Percentiles rank a stretch among this genome's conserved stretches.
phyloP scores from a whole-genome alignment of 2,329 filamentous ascomycete genomes.

The Epichloe sibirici region DNA sequence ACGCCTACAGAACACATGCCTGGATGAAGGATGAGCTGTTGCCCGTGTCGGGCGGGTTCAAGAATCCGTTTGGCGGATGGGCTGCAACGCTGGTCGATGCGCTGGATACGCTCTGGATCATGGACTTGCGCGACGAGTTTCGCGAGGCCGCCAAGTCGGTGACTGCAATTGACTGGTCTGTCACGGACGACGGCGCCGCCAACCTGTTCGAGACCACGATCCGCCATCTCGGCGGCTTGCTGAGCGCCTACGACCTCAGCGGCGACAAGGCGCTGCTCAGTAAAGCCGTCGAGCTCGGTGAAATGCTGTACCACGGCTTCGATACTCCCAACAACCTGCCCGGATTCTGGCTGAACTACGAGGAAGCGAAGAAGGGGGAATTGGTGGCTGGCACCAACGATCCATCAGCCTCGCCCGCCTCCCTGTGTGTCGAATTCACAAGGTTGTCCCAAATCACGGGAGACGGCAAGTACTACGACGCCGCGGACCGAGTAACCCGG shows the following conservation, averaged over 20 bases:
- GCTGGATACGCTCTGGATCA: constrained; percentile 51
- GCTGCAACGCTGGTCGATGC: constrained; percentile 48
- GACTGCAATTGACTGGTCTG: constrained; percentile 38
- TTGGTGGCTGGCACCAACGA: constrained; percentile 38
- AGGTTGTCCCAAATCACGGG: constrained; percentile 61
- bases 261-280: constrained; percentile 30
- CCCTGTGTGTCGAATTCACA: constrained; percentile 63
- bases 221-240: constrained; percentile 36
- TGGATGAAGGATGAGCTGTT: constrained; percentile 42
- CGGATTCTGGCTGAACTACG: constrained; percentile 33
- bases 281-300: constrained; percentile 39
- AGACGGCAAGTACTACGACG: constrained; percentile 64
- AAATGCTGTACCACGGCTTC: constrained; percentile 42
- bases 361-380: constrained; percentile 28
- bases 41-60: constrained; percentile 33
- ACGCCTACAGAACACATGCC: constrained; percentile 37
- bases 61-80: constrained; percentile 41
- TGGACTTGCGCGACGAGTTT: constrained; percentile 47
- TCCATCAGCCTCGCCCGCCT: constrained; percentile 41
- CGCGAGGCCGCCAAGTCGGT: constrained; percentile 38
- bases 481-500: constrained; percentile 59
- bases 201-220: constrained; percentile 40
- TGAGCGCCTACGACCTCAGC: constrained; percentile 39
- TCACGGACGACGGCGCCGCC: constrained; percentile 28
- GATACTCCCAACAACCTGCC: constrained; percentile 43